Base-by-base conservation (phyloP, 108 stramenopile species). In the Skeletonema costatum region DNA sequence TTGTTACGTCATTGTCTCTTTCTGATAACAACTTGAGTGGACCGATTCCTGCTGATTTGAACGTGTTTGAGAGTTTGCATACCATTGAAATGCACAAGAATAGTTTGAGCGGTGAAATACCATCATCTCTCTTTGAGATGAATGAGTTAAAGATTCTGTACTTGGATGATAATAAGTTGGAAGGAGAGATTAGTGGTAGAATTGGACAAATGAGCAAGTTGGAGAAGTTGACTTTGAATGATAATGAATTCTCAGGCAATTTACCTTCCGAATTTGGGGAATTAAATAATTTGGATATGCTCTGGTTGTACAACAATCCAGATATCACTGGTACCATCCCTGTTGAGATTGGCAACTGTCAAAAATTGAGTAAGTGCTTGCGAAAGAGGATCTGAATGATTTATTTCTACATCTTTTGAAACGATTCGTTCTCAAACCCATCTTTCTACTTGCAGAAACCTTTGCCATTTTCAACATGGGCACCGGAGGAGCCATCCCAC, bases 311-410 rank as follows among this genome's bases (percentile, higher is more conserved):
- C 9, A 61, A 84, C 13, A 66, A 74, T 53, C 66, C 75, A 38
- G 76, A 60, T 6, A 60, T 89, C 3, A 33, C 32, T 21, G 88
- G 88, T 63, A 53, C 72, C 5, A 71, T 89, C 39, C 87, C 88
- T 3, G 68, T 51, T 5, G 75, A 64, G 16, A 60, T 85, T 30
- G 78, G 85, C 4, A 70, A 75, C 13, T 65, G 84, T 21, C 31
- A 14, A 39, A 83, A 85, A 29, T 64, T 87, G 74, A 73, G 80
- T 81, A 44, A 75, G 77, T 66, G 8, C 4, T 38, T 50, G 44
- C 42, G 17, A 29, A 8, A 1, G 16, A 12, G 44, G 10, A 41
- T 12, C 2, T 46, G 3, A 1, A 14, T n/a, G 2, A 46, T 46
- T n/a, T 11, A 50, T n/a, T 16, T 2, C 16, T 2, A 9, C 19